Conservation (phyloP, 768 basidiomycete genomes). For the Suillus sp. region DNA sequence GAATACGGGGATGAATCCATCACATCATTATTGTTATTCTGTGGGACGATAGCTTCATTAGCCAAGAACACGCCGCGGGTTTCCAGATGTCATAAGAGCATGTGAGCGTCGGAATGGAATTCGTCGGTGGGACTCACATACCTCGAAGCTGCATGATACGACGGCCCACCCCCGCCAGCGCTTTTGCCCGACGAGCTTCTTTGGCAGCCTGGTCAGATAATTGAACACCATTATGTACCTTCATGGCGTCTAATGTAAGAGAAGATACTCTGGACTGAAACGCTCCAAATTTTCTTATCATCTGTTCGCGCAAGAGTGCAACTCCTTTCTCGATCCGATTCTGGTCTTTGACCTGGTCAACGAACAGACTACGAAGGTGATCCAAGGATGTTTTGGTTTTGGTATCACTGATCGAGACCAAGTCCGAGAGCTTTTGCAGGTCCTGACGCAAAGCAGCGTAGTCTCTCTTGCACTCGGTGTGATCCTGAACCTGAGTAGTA, state of each 20-base stretch:
- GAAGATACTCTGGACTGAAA: slow-evolving; percentile 5
- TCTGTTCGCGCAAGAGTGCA: slow-evolving; percentile 6
- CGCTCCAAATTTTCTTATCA: not conserved
- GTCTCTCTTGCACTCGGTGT: not conserved
- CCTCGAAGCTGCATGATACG: slow-evolving; percentile 2
- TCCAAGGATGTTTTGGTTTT: not conserved
- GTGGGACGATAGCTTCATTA: not conserved
- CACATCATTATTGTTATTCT: not conserved
- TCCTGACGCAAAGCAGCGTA: not conserved
- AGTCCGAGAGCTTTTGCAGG: not conserved
- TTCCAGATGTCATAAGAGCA: no score
- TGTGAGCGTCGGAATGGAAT: not conserved
- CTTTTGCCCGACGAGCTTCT: slow-evolving; percentile 2
- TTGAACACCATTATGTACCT: not conserved
- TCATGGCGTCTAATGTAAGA: not conserved
- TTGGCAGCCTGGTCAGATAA: not conserved
- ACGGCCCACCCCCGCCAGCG: not conserved
- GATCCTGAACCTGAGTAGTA: not conserved
- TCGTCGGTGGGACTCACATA: not conserved
- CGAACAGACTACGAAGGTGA: not conserved
- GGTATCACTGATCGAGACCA: not conserved
- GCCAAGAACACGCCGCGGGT: not conserved
- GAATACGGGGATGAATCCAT: not conserved
- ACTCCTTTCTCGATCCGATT: slow-evolving; percentile 1
- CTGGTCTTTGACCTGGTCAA: slow-evolving; percentile 1